Conservation (phyloP, 106 monocot genomes). For the Platanthera guangdongensis region DNA sequence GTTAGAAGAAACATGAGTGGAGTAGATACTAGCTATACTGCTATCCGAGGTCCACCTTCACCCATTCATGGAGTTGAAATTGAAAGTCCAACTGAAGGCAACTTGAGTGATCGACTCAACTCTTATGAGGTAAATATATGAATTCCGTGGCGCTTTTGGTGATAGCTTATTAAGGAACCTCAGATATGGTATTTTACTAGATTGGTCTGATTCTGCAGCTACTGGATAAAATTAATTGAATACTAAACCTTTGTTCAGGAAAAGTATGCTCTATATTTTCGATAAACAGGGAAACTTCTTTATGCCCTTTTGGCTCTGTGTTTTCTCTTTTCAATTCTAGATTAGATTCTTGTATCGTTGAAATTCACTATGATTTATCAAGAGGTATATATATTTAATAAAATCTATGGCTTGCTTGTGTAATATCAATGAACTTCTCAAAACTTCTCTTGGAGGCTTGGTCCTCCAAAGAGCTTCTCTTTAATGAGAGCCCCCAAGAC, state of each 20-base stretch:
- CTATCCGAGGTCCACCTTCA: conserved; percentile 40
- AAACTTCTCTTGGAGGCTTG: too few species aligned
- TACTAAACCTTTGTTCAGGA: neutral
- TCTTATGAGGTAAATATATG: conserved; percentile 5
- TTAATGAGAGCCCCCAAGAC: too few species aligned
- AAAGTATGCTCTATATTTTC: neutral
- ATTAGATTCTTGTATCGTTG: neutral
- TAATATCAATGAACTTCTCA: neutral
- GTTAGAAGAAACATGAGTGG: conserved; percentile 22
- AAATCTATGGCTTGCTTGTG: neutral
- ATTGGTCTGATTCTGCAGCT: neutral
- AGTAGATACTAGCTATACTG: conserved; percentile 27
- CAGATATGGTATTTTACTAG: neutral
- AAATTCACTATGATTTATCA: neutral
- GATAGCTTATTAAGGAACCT: neutral
- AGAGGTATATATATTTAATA: neutral
- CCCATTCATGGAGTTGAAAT: conserved; percentile 23
- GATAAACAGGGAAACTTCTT: neutral
- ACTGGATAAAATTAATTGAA: neutral
- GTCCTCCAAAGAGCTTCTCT: too few species aligned
- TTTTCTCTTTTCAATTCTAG: neutral
- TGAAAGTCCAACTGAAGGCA: conserved; percentile 2
- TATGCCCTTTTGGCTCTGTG: neutral
- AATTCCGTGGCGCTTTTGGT: neutral
- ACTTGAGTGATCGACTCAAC: conserved; percentile 12